Evolutionary conservation across 306 rosid genomes (phyloP), one percentile per base, ranked within the genome.

Genomic region (Medicago ruthenica): DNA sequence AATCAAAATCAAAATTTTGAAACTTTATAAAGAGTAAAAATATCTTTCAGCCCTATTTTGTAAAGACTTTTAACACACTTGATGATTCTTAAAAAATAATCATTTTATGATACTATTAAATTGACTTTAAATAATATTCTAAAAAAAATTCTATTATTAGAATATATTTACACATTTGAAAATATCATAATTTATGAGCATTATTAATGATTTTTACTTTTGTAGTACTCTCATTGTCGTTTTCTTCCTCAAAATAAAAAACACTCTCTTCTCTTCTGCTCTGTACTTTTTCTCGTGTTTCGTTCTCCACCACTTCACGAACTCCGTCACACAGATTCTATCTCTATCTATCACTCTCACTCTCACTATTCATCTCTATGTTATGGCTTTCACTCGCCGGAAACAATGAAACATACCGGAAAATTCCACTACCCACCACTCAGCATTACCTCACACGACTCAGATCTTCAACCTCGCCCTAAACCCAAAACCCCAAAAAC

Each of bases 381-480:
- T 59, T 74, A 89, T 92, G 95, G 86, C 84, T 14, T 73, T 79
- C 76, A 83, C 86, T 86, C 75, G 71, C 80, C 77, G 83, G 63
- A 39, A 81, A 87, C 62, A 61, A 89, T 88, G 97, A 94, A 91
- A 84, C 65, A 74, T 37, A 51, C 95, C 16, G 79, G 80, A 55
- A 87, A 86, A 73, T 76, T 81, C 18, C 87, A 71, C 27, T 79
- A 8, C 9, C 73, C 85, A 1, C 74, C 85, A 16, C 70, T 73
- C 20, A 70, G 58, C 20, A 13, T 83, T 65, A 14, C 73, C 41
- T 58, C 80, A 8, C 87, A 79, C 20, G 95, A 92, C 84, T 88
- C 91, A 80, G 95, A 94, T 92, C 96, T 94, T 72, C 90, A 80
- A 54, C 85, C 76, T 2, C 67, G 67, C 1, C 65, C 70, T 58